A percentile compares a stretch with the other conserved stretches of the same genome.
phyloP scores from a whole-genome alignment of 108 stramenopile species.

The Discostella pseudostelligera region DNA sequence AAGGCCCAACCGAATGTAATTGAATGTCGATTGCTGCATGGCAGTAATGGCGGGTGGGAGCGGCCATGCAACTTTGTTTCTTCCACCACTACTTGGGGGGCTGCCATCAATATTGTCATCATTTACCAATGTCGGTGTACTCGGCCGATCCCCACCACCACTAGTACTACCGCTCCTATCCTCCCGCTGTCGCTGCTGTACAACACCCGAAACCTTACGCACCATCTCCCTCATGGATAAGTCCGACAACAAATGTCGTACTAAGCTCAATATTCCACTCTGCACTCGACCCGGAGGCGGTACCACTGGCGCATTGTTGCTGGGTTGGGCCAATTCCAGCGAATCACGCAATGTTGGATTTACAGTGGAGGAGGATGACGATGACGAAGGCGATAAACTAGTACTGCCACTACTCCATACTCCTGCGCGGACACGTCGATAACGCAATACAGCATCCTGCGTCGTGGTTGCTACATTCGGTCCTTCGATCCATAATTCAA shows the following conservation, averaged over 20 bases:
- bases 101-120: background rate
- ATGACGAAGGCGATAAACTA: background rate
- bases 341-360: constrained; percentile 38
- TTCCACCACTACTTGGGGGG: constrained; percentile 16
- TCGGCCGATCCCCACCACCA: background rate
- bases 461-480: constrained; percentile 39
- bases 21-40: constrained; percentile 64
- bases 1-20: constrained; percentile 67
- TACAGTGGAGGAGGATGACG: background rate
- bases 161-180: constrained; percentile 18
- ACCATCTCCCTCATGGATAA: constrained; percentile 18
- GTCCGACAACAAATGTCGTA: constrained; percentile 45
- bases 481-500: constrained; percentile 76
- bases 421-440: constrained; percentile 21
- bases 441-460: constrained; percentile 14
- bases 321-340: constrained; percentile 53
- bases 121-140: background rate
- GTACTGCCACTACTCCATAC: too few species aligned
- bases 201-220: constrained; percentile 7
- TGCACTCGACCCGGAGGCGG: constrained; percentile 54
- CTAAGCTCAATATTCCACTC: constrained; percentile 48
- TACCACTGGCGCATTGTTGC: constrained; percentile 22
- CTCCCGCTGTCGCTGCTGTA: constrained; percentile 17
- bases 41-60: constrained; percentile 61
- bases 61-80: constrained; percentile 45